Base-by-base conservation (phyloP, 495 filamentous ascomycete species). In the Trichoderma reesei region DNA sequence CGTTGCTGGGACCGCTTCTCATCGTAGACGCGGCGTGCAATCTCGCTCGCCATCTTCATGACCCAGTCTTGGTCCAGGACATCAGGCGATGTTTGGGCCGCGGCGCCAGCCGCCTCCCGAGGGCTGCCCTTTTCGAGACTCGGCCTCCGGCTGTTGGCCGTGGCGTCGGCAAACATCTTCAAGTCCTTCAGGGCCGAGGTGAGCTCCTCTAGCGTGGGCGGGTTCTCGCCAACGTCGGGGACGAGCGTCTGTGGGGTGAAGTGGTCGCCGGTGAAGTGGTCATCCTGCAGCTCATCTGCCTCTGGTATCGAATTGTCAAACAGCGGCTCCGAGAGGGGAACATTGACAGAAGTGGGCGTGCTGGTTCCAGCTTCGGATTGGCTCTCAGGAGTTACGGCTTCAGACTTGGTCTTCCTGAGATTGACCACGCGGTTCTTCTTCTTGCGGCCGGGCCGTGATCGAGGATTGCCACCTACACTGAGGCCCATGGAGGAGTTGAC, bases 361-460 rank as follows among this genome's bases (percentile, higher is more conserved):
- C 13, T 33, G 51, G 51, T 31, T 4, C 51, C 51, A 5, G 73
- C 71, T 59, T 79, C 78, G 20, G 76, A 75, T 11, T 66, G 54
- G 20, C 59, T 67, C 20, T 41, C 56, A 14, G 26, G n/a, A 37
- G 51, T 31, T 18, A 44, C 56, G 2, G 63, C 20, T 41, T 83
- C 80, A 60, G 77, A 82, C 71, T 81, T 85, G 44, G 82, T 81
- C 65, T 83, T 84, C 6, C 92, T 88, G 51, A 98, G 75, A 72
- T 98, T 92, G 65, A 98, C 91, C 37, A 98, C 90, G n/a, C 94
- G 84, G 65, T 85, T 92, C 83, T 96, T 98, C 73, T 91, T 89
- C 72, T 88, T 92, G 38, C 90, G 83, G 36, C 83, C 83, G n/a
- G 83, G 75, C 72, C 89, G 87, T 8, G 85, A 82, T 68, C 88